phyloP scores from a whole-genome alignment of 148 eudicot genomes.

The Vaccinium myrtillus region DNA sequence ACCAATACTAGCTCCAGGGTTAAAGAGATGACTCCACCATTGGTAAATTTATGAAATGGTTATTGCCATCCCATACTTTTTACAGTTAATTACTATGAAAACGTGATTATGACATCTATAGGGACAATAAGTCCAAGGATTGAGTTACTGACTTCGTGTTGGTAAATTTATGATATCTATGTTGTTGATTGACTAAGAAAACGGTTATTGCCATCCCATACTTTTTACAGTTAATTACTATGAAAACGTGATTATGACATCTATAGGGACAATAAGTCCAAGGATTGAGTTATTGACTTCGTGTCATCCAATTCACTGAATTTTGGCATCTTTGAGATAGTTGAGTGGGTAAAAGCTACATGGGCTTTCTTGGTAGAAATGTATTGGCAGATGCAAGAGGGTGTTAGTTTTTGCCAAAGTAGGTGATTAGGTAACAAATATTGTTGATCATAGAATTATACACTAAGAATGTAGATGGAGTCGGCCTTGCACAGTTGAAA shows the following conservation, averaged over 20 bases:
- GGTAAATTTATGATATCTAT: background rate
- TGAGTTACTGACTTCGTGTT: background rate
- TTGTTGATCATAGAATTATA: background rate
- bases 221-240: background rate
- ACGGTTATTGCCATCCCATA: background rate
- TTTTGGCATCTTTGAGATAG: conserved; percentile 8
- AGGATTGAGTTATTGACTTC: background rate
- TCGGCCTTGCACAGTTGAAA: background rate
- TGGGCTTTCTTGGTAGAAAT: background rate
- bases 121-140: background rate
- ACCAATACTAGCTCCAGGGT: background rate
- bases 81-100: background rate
- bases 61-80: background rate
- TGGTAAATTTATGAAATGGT: background rate
- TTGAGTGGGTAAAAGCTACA: background rate
- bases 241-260: background rate
- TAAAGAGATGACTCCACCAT: background rate
- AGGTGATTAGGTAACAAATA: conserved; percentile 5
- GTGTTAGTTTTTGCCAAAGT: background rate
- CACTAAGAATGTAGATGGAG: background rate
- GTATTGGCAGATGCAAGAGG: background rate
- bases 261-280: background rate
- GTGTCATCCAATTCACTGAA: background rate
- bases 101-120: background rate
- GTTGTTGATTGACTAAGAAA: background rate